Conservation (phyloP, 305 asterid species). For the Rubia balearica region DNA sequence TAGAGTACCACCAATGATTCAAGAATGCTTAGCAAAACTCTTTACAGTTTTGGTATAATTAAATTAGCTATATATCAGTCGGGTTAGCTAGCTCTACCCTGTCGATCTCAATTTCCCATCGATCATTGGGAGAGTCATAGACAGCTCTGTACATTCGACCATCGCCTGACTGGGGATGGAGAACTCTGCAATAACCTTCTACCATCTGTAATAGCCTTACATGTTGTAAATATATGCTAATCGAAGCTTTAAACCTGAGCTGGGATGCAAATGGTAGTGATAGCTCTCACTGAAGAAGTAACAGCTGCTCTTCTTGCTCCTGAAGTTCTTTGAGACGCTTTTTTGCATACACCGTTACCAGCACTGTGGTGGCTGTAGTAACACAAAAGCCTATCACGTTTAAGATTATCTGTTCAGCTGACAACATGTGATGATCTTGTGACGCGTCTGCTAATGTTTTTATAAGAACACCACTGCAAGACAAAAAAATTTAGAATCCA, state of each 20-base stretch:
- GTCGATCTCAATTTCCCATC: neutral
- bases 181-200: neutral
- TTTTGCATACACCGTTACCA: constrained; percentile 59
- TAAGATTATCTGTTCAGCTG: constrained; percentile 54
- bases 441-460: constrained; percentile 68
- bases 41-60: constrained; percentile 8
- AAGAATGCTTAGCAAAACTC: neutral
- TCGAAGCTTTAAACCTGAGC: neutral
- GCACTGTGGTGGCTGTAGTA: constrained; percentile 51
- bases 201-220: neutral
- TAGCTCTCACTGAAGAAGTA: constrained; percentile 14
- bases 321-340: constrained; percentile 38
- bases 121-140: neutral
- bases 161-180: neutral
- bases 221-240: too few species aligned
- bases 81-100: constrained; percentile 11
- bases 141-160: neutral
- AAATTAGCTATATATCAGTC: neutral
- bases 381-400: constrained; percentile 45
- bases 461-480: constrained; percentile 65
- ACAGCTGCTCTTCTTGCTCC: constrained; percentile 14
- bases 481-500: neutral
- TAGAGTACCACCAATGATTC: neutral
- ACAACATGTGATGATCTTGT: constrained; percentile 45
- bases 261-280: neutral